Evolutionary conservation across 1,139 yeast species (phyloP).

Genomic region (Suhomyces coccinellae): DNA sequence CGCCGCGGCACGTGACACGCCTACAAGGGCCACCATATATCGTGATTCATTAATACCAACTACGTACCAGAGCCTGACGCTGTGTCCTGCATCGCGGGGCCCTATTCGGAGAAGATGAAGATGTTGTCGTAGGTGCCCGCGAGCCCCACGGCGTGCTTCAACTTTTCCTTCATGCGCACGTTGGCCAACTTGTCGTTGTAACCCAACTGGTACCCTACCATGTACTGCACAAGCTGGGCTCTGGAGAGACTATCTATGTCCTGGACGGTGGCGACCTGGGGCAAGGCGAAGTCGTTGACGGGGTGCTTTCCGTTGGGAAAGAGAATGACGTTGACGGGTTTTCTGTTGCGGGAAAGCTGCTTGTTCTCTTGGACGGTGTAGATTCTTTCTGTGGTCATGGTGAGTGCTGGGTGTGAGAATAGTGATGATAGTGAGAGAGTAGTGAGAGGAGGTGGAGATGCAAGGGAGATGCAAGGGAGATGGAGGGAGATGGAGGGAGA

Average conservation of each 20-base stretch:
- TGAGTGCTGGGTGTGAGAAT: neutral
- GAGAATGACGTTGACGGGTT: constrained; percentile 8
- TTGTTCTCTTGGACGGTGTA: constrained; percentile 10
- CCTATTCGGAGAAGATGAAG: constrained; percentile 9
- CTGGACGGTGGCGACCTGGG: constrained; percentile 10
- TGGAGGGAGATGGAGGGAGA: no score
- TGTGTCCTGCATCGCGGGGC: neutral
- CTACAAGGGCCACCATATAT: neutral
- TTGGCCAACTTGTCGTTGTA: constrained; percentile 12
- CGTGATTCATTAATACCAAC: constrained; percentile 1
- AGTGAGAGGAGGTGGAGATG: neutral
- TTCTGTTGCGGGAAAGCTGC: constrained; percentile 7
- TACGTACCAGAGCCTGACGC: neutral
- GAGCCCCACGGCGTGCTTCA: constrained; percentile 13
- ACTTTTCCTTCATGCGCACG: constrained; percentile 12
- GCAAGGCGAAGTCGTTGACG: constrained; percentile 10
- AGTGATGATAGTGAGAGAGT: no score
- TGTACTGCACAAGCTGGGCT: constrained; percentile 10
- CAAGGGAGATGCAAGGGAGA: neutral
- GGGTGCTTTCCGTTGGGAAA: constrained; percentile 13
- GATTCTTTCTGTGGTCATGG: constrained; percentile 6
- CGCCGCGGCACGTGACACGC: neutral
- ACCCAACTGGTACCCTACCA: constrained; percentile 12
- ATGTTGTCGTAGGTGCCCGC: constrained; percentile 13
- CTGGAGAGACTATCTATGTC: constrained; percentile 12